A percentile compares a stretch with the other conserved stretches of the same genome.
Evolutionary conservation across 1,284 basidiomycete species (phyloP).

Genomic region (Naganishia sp.): DNA sequence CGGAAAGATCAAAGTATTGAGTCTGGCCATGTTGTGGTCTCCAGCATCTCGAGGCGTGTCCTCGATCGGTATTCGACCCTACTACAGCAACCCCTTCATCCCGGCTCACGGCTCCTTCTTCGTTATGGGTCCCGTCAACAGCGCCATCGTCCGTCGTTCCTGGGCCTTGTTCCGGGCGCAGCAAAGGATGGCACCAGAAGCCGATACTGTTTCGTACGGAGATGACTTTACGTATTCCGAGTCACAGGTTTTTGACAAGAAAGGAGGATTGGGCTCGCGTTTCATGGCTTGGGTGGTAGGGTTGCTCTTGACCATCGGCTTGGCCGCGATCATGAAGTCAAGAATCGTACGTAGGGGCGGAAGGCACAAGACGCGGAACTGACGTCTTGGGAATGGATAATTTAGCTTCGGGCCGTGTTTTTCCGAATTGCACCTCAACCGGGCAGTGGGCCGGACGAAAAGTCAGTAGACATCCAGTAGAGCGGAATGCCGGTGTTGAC

Average conservation of each 20-base stretch:
- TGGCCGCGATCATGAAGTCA: constrained; percentile 48
- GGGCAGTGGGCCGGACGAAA: constrained; percentile 65
- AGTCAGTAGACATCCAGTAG: constrained; percentile 54
- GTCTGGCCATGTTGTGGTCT: not conserved
- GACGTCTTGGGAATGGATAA: constrained; percentile 30
- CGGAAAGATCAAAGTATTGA: not conserved
- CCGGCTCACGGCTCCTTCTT: constrained; percentile 62
- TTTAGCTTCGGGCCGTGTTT: constrained; percentile 33
- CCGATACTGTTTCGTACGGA: constrained; percentile 58
- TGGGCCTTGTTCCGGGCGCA: constrained; percentile 64
- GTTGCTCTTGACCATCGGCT: constrained; percentile 32
- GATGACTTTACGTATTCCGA: constrained; percentile 72
- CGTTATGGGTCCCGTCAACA: constrained; percentile 66
- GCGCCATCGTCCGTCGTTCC: constrained; percentile 71
- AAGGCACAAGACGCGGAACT: not conserved
- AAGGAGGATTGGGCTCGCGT: constrained; percentile 34
- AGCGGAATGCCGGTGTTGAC: not conserved
- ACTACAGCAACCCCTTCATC: constrained; percentile 28
- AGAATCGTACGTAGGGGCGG: constrained; percentile 32
- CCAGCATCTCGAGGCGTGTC: constrained; percentile 20
- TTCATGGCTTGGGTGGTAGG: constrained; percentile 27
- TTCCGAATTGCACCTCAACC: constrained; percentile 60
- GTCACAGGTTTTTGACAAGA: constrained; percentile 54
- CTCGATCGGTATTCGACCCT: constrained; percentile 24
- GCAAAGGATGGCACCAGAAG: constrained; percentile 36